These are phyloP conservation scores for Hymenoscyphus scutula DNA, from an alignment of 2,329 filamentous ascomycete genomes.

Conservation along the genomic window DNA sequence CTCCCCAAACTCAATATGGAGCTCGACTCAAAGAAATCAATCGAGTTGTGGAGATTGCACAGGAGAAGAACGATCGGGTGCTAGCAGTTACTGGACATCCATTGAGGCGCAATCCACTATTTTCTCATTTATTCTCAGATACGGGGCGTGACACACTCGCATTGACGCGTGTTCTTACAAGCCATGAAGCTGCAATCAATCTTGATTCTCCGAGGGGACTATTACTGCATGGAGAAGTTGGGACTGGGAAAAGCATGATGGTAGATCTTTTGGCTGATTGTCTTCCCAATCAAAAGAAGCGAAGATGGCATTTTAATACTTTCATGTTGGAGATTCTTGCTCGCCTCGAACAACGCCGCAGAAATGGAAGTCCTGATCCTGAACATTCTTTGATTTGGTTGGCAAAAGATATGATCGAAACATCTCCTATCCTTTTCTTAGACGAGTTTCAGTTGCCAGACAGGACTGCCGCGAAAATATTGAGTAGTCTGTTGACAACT, in stretches of 20 bases:
- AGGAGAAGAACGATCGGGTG: conserved; percentile 33
- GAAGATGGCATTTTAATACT: conserved; percentile 79
- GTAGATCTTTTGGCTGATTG: conserved; percentile 77
- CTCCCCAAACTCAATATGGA: conserved; percentile 67
- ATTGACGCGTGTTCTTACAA: conserved; percentile 66
- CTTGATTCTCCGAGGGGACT: conserved; percentile 72
- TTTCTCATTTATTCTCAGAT: conserved; percentile 58
- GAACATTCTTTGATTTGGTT: conserved; percentile 72
- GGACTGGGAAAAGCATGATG: conserved; percentile 83
- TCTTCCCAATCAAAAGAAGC: conserved; percentile 69
- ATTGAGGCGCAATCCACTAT: conserved; percentile 57
- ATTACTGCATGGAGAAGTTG: conserved; percentile 77
- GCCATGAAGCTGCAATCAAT: conserved; percentile 67
- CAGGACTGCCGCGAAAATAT: conserved; percentile 71
- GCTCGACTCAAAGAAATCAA: conserved; percentile 62
- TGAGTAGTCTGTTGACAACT: conserved; percentile 73
- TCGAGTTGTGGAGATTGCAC: conserved; percentile 37
- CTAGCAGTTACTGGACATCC: conserved; percentile 53
- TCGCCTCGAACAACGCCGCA: conserved; percentile 57
- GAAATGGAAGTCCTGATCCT: conserved; percentile 19
- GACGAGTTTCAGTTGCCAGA: conserved; percentile 85
- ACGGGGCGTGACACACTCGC: conserved; percentile 57
- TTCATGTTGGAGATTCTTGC: conserved; percentile 80
- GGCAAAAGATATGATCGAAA: conserved; percentile 72
- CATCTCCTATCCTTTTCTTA: conserved; percentile 73